These are phyloP conservation scores for Astrothelium subdiscretum DNA, from an alignment of 495 filamentous ascomycete genomes.

Conservation along the genomic window DNA sequence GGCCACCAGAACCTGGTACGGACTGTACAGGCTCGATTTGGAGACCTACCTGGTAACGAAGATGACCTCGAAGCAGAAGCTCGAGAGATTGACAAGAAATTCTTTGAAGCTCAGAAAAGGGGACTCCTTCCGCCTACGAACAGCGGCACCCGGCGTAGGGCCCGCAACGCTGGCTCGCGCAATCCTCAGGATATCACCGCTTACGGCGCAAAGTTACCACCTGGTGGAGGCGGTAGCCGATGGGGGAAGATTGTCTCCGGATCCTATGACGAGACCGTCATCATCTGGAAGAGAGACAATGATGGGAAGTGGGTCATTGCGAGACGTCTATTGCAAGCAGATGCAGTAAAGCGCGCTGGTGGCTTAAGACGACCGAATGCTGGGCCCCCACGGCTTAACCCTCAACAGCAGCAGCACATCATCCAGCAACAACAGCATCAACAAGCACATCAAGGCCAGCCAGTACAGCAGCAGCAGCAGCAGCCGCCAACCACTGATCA, in stretches of 20 bases:
- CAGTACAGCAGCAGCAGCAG: slow-evolving; percentile 29
- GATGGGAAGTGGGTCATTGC: slow-evolving; percentile 71
- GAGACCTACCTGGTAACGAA: slow-evolving; percentile 64
- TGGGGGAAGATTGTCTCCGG: slow-evolving; percentile 88
- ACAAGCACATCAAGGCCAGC: slow-evolving; percentile 15
- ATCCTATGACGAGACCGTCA: slow-evolving; percentile 88
- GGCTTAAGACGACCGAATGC: slow-evolving; percentile 5
- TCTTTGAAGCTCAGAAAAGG: slow-evolving; percentile 55
- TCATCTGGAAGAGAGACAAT: slow-evolving; percentile 85
- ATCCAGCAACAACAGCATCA: slow-evolving; percentile 14
- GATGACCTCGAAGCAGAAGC: slow-evolving; percentile 63
- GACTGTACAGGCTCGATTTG: slow-evolving; percentile 88
- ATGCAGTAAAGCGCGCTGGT: slow-evolving; percentile 39
- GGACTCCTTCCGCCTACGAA: slow-evolving; percentile 30
- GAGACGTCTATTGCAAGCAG: slow-evolving; percentile 58
- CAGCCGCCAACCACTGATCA: background rate
- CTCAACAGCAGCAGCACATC: slow-evolving; percentile 7
- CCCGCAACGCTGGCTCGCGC: slow-evolving; percentile 57
- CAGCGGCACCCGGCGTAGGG: slow-evolving; percentile 36
- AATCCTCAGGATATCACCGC: slow-evolving; percentile 66
- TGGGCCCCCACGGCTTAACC: slow-evolving; percentile 4
- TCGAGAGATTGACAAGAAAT: slow-evolving; percentile 55
- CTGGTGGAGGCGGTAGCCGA: slow-evolving; percentile 73
- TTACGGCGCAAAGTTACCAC: slow-evolving; percentile 70
- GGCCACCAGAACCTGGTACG: slow-evolving; percentile 77